Percentiles rank a stretch among this genome's conserved stretches.
Conservation (phyloP, 495 filamentous ascomycete genomes). For the Trichoderma gamsii region DNA sequence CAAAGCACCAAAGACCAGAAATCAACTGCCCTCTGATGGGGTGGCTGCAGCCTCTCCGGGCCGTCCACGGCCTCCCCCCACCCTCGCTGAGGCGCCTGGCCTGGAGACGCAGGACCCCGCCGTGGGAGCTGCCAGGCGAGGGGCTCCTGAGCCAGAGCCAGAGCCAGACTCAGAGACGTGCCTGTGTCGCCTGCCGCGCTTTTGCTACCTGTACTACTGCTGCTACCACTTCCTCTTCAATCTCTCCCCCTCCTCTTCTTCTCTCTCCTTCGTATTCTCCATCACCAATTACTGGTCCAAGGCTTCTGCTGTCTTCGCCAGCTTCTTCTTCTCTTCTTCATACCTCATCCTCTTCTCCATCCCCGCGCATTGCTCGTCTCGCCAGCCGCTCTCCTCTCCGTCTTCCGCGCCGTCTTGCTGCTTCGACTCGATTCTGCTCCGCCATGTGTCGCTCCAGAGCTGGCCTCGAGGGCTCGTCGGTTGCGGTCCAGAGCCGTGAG, state of each 20-base stretch:
- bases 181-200: neutral
- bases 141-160: neutral
- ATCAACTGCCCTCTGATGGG: neutral
- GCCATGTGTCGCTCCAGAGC: constrained; percentile 11
- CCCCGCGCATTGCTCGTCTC: neutral
- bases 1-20: neutral
- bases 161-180: neutral
- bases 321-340: neutral
- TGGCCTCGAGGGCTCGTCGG: constrained; percentile 30
- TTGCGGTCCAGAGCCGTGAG: constrained; percentile 37
- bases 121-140: neutral
- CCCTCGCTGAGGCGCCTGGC: neutral
- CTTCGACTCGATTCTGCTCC: constrained; percentile 9
- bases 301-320: neutral
- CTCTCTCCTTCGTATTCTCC: neutral
- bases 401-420: neutral
- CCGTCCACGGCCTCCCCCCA: neutral
- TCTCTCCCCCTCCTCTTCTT: neutral
- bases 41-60: constrained; percentile 14
- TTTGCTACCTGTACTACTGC: neutral
- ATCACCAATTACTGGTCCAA: neutral
- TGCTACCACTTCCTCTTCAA: neutral
- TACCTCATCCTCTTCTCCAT: neutral
- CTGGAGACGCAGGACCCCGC: neutral
- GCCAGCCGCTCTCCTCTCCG: neutral